Conservation (phyloP, 306 rosid species). For the Hippophae rhamnoides region DNA sequence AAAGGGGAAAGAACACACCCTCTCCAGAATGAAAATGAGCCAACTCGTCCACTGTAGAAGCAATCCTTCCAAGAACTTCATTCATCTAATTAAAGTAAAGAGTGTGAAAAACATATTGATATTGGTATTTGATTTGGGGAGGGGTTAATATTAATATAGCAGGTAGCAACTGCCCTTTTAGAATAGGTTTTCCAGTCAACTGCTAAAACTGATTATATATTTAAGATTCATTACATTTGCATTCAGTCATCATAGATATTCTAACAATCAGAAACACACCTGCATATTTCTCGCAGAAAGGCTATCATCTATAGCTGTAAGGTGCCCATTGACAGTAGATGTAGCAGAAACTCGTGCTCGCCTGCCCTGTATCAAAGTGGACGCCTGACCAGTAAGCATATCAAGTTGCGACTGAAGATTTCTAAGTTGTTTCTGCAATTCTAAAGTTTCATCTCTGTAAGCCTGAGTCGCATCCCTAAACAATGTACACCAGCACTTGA, state of each 20-base stretch:
- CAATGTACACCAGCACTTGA: conserved; percentile 10
- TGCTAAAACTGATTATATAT: too few species aligned
- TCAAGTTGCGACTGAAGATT: conserved; percentile 73
- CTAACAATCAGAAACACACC: conserved; percentile 24
- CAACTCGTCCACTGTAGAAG: conserved; percentile 80
- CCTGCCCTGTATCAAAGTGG: conserved; percentile 80
- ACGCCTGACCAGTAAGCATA: conserved; percentile 75
- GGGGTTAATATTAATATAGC: neutral
- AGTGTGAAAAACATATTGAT: conserved; percentile 1
- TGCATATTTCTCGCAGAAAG: conserved; percentile 82
- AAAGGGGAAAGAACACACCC: conserved; percentile 49
- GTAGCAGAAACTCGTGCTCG: conserved; percentile 92
- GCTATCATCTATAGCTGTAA: conserved; percentile 62
- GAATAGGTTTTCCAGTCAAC: neutral
- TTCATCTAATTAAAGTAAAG: conserved; percentile 58
- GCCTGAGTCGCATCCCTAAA: conserved; percentile 71
- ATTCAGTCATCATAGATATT: neutral
- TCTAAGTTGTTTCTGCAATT: conserved; percentile 66
- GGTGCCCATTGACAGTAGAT: conserved; percentile 80
- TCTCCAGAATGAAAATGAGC: conserved; percentile 97
- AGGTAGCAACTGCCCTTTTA: neutral
- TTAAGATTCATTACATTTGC: neutral
- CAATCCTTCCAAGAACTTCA: conserved; percentile 82
- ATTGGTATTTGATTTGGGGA: neutral
- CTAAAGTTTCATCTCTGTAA: conserved; percentile 63